These are phyloP conservation scores for Aspergillus leporis DNA, from an alignment of 495 filamentous ascomycete species.

Conservation along the genomic window DNA sequence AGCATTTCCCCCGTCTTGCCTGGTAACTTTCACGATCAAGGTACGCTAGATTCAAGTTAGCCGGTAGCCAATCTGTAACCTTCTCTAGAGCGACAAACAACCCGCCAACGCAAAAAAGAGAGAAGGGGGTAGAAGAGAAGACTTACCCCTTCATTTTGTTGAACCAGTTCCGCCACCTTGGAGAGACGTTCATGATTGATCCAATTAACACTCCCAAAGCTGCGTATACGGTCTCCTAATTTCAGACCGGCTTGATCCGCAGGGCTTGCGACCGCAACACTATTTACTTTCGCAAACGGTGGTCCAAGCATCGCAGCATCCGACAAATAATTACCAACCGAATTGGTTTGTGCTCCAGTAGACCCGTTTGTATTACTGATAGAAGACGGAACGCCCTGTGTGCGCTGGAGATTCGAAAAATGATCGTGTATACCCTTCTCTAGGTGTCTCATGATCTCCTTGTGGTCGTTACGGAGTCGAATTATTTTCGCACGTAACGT, in stretches of 20 bases:
- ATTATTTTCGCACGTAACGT: constrained; percentile 90
- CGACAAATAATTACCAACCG: constrained; percentile 13
- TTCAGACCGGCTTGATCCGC: constrained; percentile 81
- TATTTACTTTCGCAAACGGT: constrained; percentile 90
- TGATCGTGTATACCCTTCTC: constrained; percentile 83
- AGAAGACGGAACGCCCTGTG: constrained; percentile 24
- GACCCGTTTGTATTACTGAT: constrained; percentile 33
- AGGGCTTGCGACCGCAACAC: constrained; percentile 74
- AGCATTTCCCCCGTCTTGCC: constrained; percentile 44
- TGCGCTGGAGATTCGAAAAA: constrained; percentile 43
- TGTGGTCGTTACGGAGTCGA: constrained; percentile 87
- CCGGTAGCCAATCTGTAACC: too few species aligned
- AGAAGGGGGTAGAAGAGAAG: neutral
- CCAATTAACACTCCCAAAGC: constrained; percentile 79
- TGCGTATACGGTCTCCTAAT: constrained; percentile 77
- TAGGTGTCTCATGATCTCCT: constrained; percentile 77
- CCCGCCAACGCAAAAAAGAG: neutral
- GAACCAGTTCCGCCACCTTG: constrained; percentile 81
- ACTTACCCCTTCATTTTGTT: constrained; percentile 87
- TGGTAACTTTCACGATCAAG: constrained; percentile 68
- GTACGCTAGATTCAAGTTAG: constrained; percentile 46
- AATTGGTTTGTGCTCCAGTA: constrained; percentile 19
- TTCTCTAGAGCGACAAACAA: neutral
- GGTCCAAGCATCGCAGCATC: constrained; percentile 52
- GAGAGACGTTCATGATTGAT: constrained; percentile 82